phyloP scores from a whole-genome alignment of 2,329 filamentous ascomycete species.

The Colletotrichum sp. region DNA sequence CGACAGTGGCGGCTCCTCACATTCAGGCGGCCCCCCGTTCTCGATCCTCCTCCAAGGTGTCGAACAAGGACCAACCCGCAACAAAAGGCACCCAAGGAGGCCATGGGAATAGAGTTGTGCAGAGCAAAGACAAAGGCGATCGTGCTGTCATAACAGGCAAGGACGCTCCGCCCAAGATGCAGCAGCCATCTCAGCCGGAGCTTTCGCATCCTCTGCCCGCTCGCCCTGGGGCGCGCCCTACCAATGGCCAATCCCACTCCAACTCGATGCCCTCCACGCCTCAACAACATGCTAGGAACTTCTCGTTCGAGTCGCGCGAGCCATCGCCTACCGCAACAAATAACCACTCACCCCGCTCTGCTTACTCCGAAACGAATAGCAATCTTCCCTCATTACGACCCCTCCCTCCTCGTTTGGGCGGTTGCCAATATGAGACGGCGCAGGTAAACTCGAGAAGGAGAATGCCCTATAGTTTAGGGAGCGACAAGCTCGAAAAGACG shows the following conservation, averaged over 20 bases:
- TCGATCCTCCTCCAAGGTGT: conserved; percentile 65
- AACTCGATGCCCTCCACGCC: conserved; percentile 94
- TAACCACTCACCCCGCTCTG: conserved; percentile 87
- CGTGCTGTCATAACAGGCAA: conserved; percentile 66
- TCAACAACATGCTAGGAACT: conserved; percentile 83
- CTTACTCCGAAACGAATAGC: conserved; percentile 86
- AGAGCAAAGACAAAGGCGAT: conserved; percentile 63
- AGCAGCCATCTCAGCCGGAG: conserved; percentile 45
- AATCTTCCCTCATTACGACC: conserved; percentile 71
- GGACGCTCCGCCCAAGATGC: conserved; percentile 56
- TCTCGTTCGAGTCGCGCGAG: conserved; percentile 77
- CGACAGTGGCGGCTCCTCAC: conserved; percentile 57
- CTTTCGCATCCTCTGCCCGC: conserved; percentile 26
- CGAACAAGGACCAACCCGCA: conserved; percentile 54
- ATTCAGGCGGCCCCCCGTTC: conserved; percentile 62
- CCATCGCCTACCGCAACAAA: conserved; percentile 80
- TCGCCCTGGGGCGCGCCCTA: conserved; percentile 27
- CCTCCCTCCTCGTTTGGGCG: conserved; percentile 59
- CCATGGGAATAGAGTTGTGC: conserved; percentile 69
- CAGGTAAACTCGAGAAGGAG: conserved; percentile 81
- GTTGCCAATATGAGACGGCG: conserved; percentile 89
- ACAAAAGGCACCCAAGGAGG: conserved; percentile 56
- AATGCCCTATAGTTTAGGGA: conserved; percentile 92
- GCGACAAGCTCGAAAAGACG: conserved; percentile 75
- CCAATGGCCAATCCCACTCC: conserved; percentile 59